Conservation (phyloP, 805 yeast species). For the Isabelozyma rhagii region DNA sequence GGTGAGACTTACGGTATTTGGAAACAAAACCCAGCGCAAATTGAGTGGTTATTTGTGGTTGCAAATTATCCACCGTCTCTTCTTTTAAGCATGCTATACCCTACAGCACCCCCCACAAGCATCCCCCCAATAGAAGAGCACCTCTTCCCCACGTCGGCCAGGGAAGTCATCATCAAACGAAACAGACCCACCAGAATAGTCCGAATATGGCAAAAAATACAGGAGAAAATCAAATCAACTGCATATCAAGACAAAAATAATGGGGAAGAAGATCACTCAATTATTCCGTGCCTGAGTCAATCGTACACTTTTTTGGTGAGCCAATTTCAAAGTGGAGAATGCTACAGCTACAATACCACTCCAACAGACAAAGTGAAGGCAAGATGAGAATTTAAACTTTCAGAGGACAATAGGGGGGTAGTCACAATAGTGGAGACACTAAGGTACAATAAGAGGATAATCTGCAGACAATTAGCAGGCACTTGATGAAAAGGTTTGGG, state of each 20-base stretch:
- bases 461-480: background rate
- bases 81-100: background rate
- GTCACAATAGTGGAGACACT: background rate
- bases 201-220: background rate
- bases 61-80: background rate
- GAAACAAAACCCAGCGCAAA: too few relatives aligned
- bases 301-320: background rate
- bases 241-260: background rate
- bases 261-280: too few relatives aligned
- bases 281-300: background rate
- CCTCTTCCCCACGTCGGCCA: background rate
- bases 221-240: background rate
- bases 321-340: background rate
- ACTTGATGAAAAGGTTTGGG: too few relatives aligned
- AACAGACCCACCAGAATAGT: background rate
- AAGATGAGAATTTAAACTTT: background rate
- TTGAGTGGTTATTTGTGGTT: background rate
- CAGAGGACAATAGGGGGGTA: background rate
- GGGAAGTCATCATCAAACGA: background rate
- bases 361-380: background rate
- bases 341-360: background rate
- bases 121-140: background rate
- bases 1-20: too few relatives aligned
- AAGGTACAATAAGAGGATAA: background rate
- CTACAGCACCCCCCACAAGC: background rate